Evolutionary conservation across 2,329 filamentous ascomycete genomes (phyloP).

Genomic region (Cordyceps farinosa): DNA sequence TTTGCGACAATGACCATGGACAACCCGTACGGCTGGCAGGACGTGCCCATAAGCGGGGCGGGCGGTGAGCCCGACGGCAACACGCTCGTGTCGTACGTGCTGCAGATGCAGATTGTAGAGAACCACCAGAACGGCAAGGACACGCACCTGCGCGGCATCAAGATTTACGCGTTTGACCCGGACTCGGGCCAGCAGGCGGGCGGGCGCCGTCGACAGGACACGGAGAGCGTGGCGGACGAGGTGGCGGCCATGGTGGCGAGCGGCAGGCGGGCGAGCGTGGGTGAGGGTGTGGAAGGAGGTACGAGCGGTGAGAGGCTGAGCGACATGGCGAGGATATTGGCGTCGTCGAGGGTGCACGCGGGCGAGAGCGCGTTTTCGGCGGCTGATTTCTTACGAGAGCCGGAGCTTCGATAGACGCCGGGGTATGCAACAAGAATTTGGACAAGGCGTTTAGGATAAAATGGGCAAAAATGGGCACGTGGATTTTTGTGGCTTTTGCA

Average conservation of each 20-base stretch:
- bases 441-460: background rate
- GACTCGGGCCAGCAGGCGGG: slow-evolving; percentile 37
- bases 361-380: slow-evolving; percentile 35
- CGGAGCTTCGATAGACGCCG: slow-evolving; percentile 36
- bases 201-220: slow-evolving; percentile 30
- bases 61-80: slow-evolving; percentile 63
- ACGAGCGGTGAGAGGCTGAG: slow-evolving; percentile 23
- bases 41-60: slow-evolving; percentile 61
- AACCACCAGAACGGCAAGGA: slow-evolving; percentile 99
- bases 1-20: slow-evolving; percentile 78
- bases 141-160: slow-evolving; percentile 91
- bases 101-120: slow-evolving; percentile 87
- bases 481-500: background rate
- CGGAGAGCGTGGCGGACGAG: slow-evolving; percentile 18
- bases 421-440: background rate
- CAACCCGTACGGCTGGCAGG: slow-evolving; percentile 84
- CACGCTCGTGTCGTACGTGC: slow-evolving; percentile 79
- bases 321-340: slow-evolving; percentile 29
- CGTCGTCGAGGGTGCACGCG: slow-evolving; percentile 29
- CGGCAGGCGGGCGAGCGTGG: background rate
- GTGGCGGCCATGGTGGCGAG: slow-evolving; percentile 13
- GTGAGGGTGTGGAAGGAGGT: background rate
- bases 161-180: slow-evolving; percentile 67
- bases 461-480: background rate
- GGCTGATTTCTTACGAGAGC: slow-evolving; percentile 42